phyloP scores from a whole-genome alignment of 2,329 filamentous ascomycete genomes.

The Septoria linicola region DNA sequence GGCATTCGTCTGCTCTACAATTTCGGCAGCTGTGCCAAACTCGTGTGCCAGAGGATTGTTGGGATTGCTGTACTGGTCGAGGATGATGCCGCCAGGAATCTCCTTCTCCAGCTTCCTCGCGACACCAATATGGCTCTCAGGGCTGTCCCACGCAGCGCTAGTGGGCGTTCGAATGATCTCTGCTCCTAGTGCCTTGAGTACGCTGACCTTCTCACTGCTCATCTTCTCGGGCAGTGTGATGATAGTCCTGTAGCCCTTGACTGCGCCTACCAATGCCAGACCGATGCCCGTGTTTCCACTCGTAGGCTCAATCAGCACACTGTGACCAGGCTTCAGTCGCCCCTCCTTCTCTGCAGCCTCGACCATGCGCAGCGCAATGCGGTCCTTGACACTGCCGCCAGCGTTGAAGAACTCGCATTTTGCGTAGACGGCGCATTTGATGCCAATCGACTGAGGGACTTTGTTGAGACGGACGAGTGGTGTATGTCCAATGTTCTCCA shows the following conservation, averaged over 20 bases:
- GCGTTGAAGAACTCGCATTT: conserved; percentile 50
- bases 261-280: conserved; percentile 85
- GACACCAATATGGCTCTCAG: conserved; percentile 96
- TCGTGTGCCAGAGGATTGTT: conserved; percentile 96
- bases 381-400: conserved; percentile 86
- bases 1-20: conserved; percentile 77
- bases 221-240: conserved; percentile 99
- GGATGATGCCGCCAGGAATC: conserved; percentile 92
- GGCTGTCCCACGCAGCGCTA: conserved; percentile 88
- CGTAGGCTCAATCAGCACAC: conserved; percentile 87
- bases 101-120: conserved; percentile 88
- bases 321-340: conserved; percentile 94
- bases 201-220: conserved; percentile 96
- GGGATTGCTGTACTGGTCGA: conserved; percentile 90
- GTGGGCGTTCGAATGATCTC: conserved; percentile 98
- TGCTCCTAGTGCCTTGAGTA: conserved; percentile 87
- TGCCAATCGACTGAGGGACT: conserved; percentile 84
- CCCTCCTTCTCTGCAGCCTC: conserved; percentile 89
- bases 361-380: conserved; percentile 96
- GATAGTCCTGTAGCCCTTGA: conserved; percentile 98
- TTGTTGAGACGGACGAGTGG: conserved; percentile 93
- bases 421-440: conserved; percentile 62
- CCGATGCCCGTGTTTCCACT: conserved; percentile 98
- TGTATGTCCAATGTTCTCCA: conserved; percentile 89
- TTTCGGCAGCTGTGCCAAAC: conserved; percentile 90